Percentiles rank a stretch among this genome's conserved stretches.
phyloP scores from a whole-genome alignment of 805 yeast species.

The Spathaspora passalidarum region DNA sequence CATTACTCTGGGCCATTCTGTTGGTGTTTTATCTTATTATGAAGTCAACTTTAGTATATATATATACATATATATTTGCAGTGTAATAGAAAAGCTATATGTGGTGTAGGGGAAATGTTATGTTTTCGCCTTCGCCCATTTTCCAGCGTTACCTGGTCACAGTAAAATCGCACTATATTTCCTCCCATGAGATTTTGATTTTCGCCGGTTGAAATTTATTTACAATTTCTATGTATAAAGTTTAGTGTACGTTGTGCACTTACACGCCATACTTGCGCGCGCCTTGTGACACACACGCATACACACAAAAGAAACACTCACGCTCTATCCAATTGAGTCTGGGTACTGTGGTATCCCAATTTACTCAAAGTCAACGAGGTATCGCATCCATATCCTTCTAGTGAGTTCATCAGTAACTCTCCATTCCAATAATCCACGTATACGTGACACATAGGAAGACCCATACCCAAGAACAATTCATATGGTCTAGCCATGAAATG shows the following conservation, averaged over 20 bases:
- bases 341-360: conserved; percentile 65
- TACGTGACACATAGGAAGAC: conserved; percentile 88
- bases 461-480: conserved; percentile 75
- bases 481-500: conserved; percentile 71
- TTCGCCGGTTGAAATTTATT: not conserved
- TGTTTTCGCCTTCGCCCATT: not conserved
- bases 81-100: too few relatives aligned
- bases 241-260: too few relatives aligned
- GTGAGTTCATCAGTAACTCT: conserved; percentile 70
- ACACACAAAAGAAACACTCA: conserved; percentile 15
- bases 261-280: too few relatives aligned
- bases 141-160: not conserved
- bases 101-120: not conserved
- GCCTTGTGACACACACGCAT: too few relatives aligned
- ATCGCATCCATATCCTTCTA: conserved; percentile 92
- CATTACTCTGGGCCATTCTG: conserved; percentile 16
- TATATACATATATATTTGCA: too few relatives aligned
- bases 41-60: too few relatives aligned
- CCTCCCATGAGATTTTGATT: not conserved
- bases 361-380: conserved; percentile 77
- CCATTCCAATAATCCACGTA: conserved; percentile 98
- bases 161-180: not conserved
- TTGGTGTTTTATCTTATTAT: not conserved
- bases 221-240: not conserved
- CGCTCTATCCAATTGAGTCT: conserved; percentile 71